phyloP scores from a whole-genome alignment of 257 asterid genomes.

The Salvia splendens region DNA sequence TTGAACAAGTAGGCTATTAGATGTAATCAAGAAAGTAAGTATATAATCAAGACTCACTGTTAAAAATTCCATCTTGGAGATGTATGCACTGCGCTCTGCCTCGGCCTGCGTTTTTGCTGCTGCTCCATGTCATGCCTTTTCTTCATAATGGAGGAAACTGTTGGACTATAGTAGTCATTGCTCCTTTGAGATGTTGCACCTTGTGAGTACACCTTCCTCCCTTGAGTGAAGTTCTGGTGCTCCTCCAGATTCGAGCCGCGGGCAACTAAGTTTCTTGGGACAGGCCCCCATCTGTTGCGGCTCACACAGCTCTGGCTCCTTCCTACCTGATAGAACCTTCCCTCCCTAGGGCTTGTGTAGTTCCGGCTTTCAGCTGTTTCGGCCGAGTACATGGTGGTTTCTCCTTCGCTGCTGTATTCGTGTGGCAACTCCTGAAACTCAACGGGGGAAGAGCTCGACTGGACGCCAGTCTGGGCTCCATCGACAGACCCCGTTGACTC shows the following conservation, averaged over 20 bases:
- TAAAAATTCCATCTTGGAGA: slow-evolving; percentile 80
- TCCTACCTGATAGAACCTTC: slow-evolving; percentile 63
- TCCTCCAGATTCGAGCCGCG: slow-evolving; percentile 62
- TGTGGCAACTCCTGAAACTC: slow-evolving; percentile 46
- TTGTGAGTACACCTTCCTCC: slow-evolving; percentile 79
- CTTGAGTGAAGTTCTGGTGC: slow-evolving; percentile 62
- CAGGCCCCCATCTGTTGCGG: slow-evolving; percentile 76
- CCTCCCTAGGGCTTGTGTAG: slow-evolving; percentile 68
- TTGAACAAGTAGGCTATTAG: slow-evolving; percentile 20
- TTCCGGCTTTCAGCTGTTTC: slow-evolving; percentile 98
- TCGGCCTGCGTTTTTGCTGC: slow-evolving; percentile 53
- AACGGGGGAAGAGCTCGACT: slow-evolving; percentile 61
- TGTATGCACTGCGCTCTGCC: slow-evolving; percentile 61
- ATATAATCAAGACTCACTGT: slow-evolving; percentile 10
- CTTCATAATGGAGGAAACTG: slow-evolving; percentile 92
- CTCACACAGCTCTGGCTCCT: slow-evolving; percentile 95
- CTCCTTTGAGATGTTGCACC: slow-evolving; percentile 85
- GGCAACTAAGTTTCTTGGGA: slow-evolving; percentile 55
- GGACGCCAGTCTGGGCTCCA: slow-evolving; percentile 69
- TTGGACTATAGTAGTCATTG: slow-evolving; percentile 85
- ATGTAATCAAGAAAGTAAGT: slow-evolving; percentile 7
- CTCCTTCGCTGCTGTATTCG: slow-evolving; percentile 91
- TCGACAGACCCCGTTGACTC: slow-evolving; percentile 88
- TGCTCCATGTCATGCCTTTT: slow-evolving; percentile 66
- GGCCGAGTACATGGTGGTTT: slow-evolving; percentile 97